A percentile compares a stretch with the other conserved stretches of the same genome.
Conservation (phyloP, 1,284 basidiomycete genomes). For the Malassezia pachydermatis region DNA sequence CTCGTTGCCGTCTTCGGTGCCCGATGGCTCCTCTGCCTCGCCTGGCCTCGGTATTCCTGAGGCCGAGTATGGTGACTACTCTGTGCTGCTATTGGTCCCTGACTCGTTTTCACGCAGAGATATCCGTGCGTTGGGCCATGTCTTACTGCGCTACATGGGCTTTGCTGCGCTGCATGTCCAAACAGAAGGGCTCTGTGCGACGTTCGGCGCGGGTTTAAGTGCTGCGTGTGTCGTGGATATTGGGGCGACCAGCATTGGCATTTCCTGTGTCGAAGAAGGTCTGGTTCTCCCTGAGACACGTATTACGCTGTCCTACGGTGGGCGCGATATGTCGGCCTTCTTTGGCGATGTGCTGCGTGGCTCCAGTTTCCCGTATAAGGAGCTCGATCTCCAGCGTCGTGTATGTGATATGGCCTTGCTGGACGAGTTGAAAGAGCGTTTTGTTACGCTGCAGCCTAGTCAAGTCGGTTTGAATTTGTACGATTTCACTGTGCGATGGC, state of each 20-base stretch:
- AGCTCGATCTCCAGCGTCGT: slow-evolving; percentile 54
- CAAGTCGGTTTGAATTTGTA: slow-evolving; percentile 52
- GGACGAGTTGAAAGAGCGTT: slow-evolving; percentile 38
- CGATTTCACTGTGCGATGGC: slow-evolving; percentile 64
- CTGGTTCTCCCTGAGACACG: slow-evolving; percentile 76
- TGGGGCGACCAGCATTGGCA: slow-evolving; percentile 70
- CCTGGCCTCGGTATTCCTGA: slow-evolving; percentile 38
- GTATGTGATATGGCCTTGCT: slow-evolving; percentile 34
- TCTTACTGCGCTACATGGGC: slow-evolving; percentile 70
- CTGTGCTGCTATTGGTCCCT: slow-evolving; percentile 78
- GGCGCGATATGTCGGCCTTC: slow-evolving; percentile 84
- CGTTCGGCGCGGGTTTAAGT: slow-evolving; percentile 87
- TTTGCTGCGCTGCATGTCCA: slow-evolving; percentile 41
- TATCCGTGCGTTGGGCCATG: slow-evolving; percentile 65
- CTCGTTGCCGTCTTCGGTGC: slow-evolving; percentile 26
- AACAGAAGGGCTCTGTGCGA: slow-evolving; percentile 71
- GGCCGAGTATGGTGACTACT: slow-evolving; percentile 51
- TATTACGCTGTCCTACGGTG: slow-evolving; percentile 75
- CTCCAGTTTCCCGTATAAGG: slow-evolving; percentile 78
- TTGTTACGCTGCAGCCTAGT: slow-evolving; percentile 40
- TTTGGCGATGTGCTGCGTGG: slow-evolving; percentile 68
- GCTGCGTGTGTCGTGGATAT: slow-evolving; percentile 92
- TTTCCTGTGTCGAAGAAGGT: slow-evolving; percentile 93
- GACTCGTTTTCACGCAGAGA: slow-evolving; percentile 80
- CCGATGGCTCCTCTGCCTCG: slow-evolving; percentile 20